Base-by-base conservation (phyloP, 2,329 filamentous ascomycete species). In the Fusarium denticulatum region DNA sequence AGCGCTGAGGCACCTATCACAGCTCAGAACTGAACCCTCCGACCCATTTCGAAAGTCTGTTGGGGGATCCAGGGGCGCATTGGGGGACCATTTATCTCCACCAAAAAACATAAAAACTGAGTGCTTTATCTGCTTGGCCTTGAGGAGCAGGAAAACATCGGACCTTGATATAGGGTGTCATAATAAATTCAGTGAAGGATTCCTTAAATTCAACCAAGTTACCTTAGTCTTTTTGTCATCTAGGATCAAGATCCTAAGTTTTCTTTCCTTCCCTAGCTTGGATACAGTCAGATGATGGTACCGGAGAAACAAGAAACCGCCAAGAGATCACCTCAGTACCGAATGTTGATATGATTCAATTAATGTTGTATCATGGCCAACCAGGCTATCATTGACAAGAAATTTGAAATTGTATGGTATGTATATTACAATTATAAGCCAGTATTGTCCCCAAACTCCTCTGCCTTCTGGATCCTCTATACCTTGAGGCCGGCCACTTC, bases 401-500 rank as follows among this genome's bases (percentile, higher is more conserved):
- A 56, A 22, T n/a, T 59, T 60, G 37, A 60, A 65, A 64, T 66
- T 60, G 56, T 72, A 55, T 61, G 67, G 56, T 71, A 75, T 64
- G 64, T 71, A 71, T 76, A 78, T 78, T 78, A 78, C 74, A 77
- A 78, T 78, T 78, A 77, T 76, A 77, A 75, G 59, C 73, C 66
- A 78, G 52, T 71, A 77, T 67, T 73, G 57, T 64, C 64, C 76
- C 61, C 49, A 67, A 70, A 72, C 62, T 64, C 69, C 70, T 66
- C 65, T 74, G 71, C 71, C 56, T 64, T 68, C 60, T 66, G 64
- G 52, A 55, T 66, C 72, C 60, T 74, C 50, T 71, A 64, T 75
- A 39, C 65, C 55, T 40, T 43, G 66, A 67, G 69, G 60, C 50
- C 47, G 52, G 69, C 69, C 66, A 62, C 45, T 64, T 75, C 72